phyloP scores from a whole-genome alignment of 495 filamentous ascomycete species.

The Neurospora sp. region DNA sequence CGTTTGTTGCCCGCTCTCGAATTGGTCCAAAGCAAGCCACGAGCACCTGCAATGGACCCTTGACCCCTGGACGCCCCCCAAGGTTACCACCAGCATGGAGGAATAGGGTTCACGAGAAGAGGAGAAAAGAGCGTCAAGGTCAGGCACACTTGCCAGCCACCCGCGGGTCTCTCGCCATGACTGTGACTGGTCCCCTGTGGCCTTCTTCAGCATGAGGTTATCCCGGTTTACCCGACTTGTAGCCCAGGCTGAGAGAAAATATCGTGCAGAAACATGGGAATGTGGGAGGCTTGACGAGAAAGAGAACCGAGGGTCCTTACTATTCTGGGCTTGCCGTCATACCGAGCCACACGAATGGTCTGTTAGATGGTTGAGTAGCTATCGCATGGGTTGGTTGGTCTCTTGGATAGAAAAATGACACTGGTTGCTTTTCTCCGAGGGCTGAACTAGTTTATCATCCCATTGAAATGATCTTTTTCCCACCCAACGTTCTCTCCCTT shows the following conservation, averaged over 20 bases:
- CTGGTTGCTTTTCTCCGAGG: not conserved
- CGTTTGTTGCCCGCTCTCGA: not conserved
- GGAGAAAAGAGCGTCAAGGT: not conserved
- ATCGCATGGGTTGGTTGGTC: not conserved
- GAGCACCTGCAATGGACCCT: not conserved
- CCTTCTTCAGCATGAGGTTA: not conserved
- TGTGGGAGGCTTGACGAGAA: not conserved
- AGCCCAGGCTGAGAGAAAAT: not conserved
- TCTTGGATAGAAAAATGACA: not conserved
- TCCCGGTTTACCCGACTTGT: not conserved
- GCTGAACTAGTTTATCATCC: not conserved
- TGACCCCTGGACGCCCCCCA: not conserved
- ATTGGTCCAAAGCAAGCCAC: slow-evolving; percentile 1
- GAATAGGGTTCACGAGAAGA: not conserved
- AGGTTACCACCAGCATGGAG: not conserved
- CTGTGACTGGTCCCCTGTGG: not conserved
- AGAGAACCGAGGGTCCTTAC: not conserved
- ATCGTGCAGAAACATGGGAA: not conserved
- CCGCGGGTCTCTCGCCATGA: not conserved
- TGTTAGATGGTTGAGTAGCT: not conserved
- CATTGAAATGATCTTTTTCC: not conserved
- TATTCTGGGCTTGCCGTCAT: not conserved
- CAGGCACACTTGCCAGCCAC: not conserved
- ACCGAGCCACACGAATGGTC: not conserved
- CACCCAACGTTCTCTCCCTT: not conserved